Percentiles rank a stretch among this genome's conserved stretches.
Evolutionary conservation across 2,329 filamentous ascomycete genomes (phyloP).

Genomic region (Chaetomium strumarium): DNA sequence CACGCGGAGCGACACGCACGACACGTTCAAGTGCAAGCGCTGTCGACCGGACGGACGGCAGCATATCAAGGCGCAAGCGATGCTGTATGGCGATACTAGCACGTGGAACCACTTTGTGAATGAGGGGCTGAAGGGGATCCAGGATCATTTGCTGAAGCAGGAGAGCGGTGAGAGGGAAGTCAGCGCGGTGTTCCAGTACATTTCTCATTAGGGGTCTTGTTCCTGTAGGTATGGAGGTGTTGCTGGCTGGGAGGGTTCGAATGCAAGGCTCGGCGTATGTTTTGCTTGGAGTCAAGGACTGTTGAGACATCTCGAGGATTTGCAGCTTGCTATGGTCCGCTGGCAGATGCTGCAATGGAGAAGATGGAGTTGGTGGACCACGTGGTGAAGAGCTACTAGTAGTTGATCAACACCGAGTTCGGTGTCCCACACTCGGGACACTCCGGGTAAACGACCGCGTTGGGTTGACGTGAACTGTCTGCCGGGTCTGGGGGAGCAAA

Average conservation of each 20-base stretch:
- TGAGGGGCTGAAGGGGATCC: slow-evolving; percentile 70
- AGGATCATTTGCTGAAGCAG: slow-evolving; percentile 84
- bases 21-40: slow-evolving; percentile 97
- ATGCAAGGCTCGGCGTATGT: not conserved
- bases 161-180: slow-evolving; percentile 74
- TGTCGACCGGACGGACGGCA: slow-evolving; percentile 86
- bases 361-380: too few species aligned
- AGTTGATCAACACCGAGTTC: too few species aligned
- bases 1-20: slow-evolving; percentile 90
- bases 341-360: not conserved
- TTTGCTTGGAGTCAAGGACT: not conserved
- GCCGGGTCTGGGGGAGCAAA: too few species aligned
- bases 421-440: too few species aligned
- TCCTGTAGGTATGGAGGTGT: not conserved
- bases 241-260: not conserved
- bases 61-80: slow-evolving; percentile 82
- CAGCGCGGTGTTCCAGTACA: slow-evolving; percentile 96
- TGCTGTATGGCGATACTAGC: slow-evolving; percentile 96
- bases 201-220: slow-evolving; percentile 68
- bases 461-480: too few species aligned
- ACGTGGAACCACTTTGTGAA: slow-evolving; percentile 99
- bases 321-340: not conserved
- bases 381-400: too few species aligned
- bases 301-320: not conserved
- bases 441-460: too few species aligned